Evolutionary conservation across 805 yeast genomes (phyloP), one percentile per base, ranked within the genome.

Genomic region (Wickerhamomyces sydowiorum): DNA sequence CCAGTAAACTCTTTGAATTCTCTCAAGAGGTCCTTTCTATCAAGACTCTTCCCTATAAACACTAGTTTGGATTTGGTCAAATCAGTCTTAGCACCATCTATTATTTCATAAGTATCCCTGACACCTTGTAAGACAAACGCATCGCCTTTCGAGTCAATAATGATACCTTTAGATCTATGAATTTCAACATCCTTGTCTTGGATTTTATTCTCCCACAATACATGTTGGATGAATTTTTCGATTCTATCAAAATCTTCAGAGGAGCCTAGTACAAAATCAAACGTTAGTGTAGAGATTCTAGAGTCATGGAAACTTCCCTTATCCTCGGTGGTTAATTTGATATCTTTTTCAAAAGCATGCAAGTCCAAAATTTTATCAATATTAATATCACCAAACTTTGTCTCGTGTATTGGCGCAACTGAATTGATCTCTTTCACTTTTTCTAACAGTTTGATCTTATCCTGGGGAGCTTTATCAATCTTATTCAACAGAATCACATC

Each of bases 91-190:
- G 53, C 52, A 4, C 69, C 67, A 13, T 75, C 79, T 4, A 82
- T 70, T 3, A 87, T 68, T 48, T 93, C 99, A 61, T 88, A 93
- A 0, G 96, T 88, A 42, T 89, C 93, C 45, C 98, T 71, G 0
- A 93, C 99, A 12, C 95, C 98, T 60, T 93, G 99, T 10, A 93
- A 64, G 0, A 49, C 51, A 13, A 46, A 46, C 9, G 53, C 58
- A 5, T 59, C 51, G 3, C 61, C 54, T 2, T 57, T 59, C 7
- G 61, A 56, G n/a, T 52, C 46, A 2, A 80, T 72, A 7, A 89
- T 48, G 9, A 86, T 60, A 1, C 96, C 98, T 58, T 93, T 93
- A 2, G 84, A 66, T 47, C 98, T 66, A 51, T 89, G 96, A 3
- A 93, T 71, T 47, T 88, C 96, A 4, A 77, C 71, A 1, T 54